A percentile compares a stretch with the other conserved stretches of the same genome.
Evolutionary conservation across 1,284 basidiomycete genomes (phyloP).

Genomic region (Termitomyces sp.): DNA sequence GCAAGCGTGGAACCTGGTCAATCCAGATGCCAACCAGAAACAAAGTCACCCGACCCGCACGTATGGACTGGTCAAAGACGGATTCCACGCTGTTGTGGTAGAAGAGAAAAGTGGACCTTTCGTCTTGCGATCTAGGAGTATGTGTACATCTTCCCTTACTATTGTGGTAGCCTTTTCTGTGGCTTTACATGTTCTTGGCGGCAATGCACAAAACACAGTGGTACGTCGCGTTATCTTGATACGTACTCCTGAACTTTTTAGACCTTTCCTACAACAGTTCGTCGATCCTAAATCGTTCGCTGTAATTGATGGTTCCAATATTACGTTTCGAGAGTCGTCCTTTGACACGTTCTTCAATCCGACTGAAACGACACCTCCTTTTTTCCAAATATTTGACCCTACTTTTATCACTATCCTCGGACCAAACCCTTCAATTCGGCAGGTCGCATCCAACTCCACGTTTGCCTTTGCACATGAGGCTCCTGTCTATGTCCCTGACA

Average conservation of each 20-base stretch:
- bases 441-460: constrained; percentile 52
- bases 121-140: neutral
- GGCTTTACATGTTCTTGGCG: constrained; percentile 3
- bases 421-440: constrained; percentile 47
- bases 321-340: constrained; percentile 14
- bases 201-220: constrained; percentile 14
- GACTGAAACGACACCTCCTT: constrained; percentile 42
- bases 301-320: constrained; percentile 29
- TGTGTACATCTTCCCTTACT: constrained; percentile 11
- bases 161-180: constrained; percentile 11
- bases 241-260: neutral
- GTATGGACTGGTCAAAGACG: too few species aligned
- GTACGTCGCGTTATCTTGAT: constrained; percentile 19
- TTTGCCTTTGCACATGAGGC: constrained; percentile 76
- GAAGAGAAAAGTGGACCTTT: neutral
- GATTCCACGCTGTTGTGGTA: neutral
- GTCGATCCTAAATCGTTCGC: constrained; percentile 39
- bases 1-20: too few species aligned
- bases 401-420: constrained; percentile 61
- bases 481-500: constrained; percentile 54
- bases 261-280: constrained; percentile 27
- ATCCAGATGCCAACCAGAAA: too few species aligned
- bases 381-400: constrained; percentile 67
- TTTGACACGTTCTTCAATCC: constrained; percentile 31
- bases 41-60: too few species aligned